Conservation (phyloP, 1,284 basidiomycete genomes). For the Phellopilus nigrolimitatus region DNA sequence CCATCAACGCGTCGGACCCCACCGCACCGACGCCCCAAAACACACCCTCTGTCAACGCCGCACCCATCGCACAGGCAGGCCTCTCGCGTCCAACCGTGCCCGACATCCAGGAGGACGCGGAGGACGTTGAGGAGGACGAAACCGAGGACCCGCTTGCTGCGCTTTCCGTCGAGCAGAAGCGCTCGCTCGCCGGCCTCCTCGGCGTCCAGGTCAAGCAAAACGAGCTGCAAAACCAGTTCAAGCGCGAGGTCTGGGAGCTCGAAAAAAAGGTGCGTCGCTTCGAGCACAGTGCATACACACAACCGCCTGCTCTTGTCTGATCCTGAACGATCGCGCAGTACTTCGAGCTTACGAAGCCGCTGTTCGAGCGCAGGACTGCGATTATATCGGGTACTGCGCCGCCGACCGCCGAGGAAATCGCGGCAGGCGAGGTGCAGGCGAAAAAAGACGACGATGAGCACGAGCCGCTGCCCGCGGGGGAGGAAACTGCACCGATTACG, state of each 20-base stretch:
- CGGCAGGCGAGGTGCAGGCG: slow-evolving; percentile 69
- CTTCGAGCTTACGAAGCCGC: slow-evolving; percentile 77
- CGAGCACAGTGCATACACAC: background rate
- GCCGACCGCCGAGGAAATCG: slow-evolving; percentile 81
- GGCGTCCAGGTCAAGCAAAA: slow-evolving; percentile 93
- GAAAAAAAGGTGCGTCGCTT: slow-evolving; percentile 90
- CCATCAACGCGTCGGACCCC: slow-evolving; percentile 30
- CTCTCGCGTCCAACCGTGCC: slow-evolving; percentile 67
- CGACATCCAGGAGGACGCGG: slow-evolving; percentile 64
- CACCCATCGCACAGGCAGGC: slow-evolving; percentile 61
- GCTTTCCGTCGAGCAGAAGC: slow-evolving; percentile 78
- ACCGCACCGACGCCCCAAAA: slow-evolving; percentile 80
- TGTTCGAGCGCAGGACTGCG: slow-evolving; percentile 83
- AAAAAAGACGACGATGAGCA: slow-evolving; percentile 66
- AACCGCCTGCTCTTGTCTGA: background rate
- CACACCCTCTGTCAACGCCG: slow-evolving; percentile 69
- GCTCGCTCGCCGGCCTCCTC: slow-evolving; percentile 89
- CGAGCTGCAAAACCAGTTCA: slow-evolving; percentile 93
- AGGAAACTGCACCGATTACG: slow-evolving; percentile 64
- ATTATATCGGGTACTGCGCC: slow-evolving; percentile 79
- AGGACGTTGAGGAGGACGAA: slow-evolving; percentile 33
- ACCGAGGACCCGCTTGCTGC: slow-evolving; percentile 51
- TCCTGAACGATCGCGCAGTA: slow-evolving; percentile 58
- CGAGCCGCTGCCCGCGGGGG: slow-evolving; percentile 44
- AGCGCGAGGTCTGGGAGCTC: slow-evolving; percentile 92